Percentiles rank a stretch among this genome's conserved stretches.
Conservation (phyloP, 176 grass and related monocot species). For the Oryza rufipogon region DNA sequence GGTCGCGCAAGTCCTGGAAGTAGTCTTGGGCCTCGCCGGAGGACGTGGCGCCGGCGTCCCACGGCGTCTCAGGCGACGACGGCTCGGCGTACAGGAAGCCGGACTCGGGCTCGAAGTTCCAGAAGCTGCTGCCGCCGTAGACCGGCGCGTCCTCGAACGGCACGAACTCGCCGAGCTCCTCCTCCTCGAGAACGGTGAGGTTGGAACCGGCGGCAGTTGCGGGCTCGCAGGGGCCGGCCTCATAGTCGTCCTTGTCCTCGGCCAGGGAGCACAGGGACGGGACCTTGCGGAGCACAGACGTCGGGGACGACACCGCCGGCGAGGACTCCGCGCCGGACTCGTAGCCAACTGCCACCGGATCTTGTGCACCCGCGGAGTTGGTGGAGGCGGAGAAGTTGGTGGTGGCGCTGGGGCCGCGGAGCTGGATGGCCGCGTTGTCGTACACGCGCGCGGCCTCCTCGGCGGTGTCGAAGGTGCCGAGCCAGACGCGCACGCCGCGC, state of each 20-base stretch:
- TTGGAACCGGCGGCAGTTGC: not conserved
- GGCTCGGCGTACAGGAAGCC: constrained; percentile 66
- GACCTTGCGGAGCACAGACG: constrained; percentile 83
- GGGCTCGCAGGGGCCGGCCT: not conserved
- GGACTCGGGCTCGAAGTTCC: constrained; percentile 42
- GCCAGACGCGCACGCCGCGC: constrained; percentile 83
- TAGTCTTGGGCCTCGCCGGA: constrained; percentile 50
- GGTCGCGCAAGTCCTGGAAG: constrained; percentile 91
- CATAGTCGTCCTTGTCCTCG: constrained; percentile 40
- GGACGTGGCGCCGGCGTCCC: constrained; percentile 6
- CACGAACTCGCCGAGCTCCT: constrained; percentile 58
- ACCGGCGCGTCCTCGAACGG: constrained; percentile 68
- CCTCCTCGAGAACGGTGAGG: constrained; percentile 39
- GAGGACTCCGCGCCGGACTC: constrained; percentile 68
- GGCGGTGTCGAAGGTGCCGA: constrained; percentile 94
- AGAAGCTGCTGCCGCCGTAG: constrained; percentile 53
- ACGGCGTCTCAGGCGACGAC: constrained; percentile 42
- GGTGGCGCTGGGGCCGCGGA: constrained; percentile 58
- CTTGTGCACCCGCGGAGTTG: not conserved
- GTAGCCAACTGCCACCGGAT: constrained; percentile 42
- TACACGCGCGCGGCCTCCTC: constrained; percentile 91
- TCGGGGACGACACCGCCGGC: constrained; percentile 68
- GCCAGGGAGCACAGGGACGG: constrained; percentile 47
- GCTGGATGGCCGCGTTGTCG: constrained; percentile 72
- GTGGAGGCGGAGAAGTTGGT: constrained; percentile 52